phyloP scores from a whole-genome alignment of 1,284 basidiomycete genomes.

The Wallemia ichthyophaga region DNA sequence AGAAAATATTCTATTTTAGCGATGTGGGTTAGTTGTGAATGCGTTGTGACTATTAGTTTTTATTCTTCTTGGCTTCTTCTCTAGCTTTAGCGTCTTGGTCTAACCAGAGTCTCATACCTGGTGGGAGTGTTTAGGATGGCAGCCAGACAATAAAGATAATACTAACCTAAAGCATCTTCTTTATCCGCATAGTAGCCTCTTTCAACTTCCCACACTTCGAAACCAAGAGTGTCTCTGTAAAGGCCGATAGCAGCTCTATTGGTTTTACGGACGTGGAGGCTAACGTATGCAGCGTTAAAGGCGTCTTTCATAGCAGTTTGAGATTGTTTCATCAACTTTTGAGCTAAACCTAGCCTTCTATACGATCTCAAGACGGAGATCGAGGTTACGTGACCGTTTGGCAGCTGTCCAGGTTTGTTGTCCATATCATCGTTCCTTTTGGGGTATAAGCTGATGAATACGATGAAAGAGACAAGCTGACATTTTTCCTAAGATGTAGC shows the following conservation, averaged over 20 bases:
- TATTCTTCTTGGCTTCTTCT: background rate
- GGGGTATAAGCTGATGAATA: background rate
- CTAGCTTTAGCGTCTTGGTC: background rate
- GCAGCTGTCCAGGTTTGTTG: constrained; percentile 23
- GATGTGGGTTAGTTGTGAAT: too few relatives aligned
- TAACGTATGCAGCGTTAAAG: constrained; percentile 43
- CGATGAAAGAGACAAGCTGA: background rate
- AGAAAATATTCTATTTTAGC: too few relatives aligned
- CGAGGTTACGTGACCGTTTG: constrained; percentile 60
- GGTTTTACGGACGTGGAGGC: constrained; percentile 57
- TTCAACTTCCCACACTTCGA: constrained; percentile 41
- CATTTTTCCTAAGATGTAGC: constrained; percentile 88
- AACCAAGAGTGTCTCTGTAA: constrained; percentile 57
- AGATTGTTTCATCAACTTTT: constrained; percentile 57
- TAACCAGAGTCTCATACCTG: constrained; percentile 41
- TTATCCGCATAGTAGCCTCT: constrained; percentile 41
- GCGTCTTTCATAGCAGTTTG: constrained; percentile 63
- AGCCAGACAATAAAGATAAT: constrained; percentile 25
- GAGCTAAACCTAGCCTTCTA: constrained; percentile 52
- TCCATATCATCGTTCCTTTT: constrained; percentile 40
- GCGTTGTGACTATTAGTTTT: background rate
- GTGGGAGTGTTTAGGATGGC: constrained; percentile 77
- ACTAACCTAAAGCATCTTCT: background rate
- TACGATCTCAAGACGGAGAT: constrained; percentile 65
- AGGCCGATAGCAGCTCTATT: constrained; percentile 55